Percentiles rank a stretch among this genome's conserved stretches.
Conservation (phyloP, 345 rosid species). For the Carallia pectinifolia region DNA sequence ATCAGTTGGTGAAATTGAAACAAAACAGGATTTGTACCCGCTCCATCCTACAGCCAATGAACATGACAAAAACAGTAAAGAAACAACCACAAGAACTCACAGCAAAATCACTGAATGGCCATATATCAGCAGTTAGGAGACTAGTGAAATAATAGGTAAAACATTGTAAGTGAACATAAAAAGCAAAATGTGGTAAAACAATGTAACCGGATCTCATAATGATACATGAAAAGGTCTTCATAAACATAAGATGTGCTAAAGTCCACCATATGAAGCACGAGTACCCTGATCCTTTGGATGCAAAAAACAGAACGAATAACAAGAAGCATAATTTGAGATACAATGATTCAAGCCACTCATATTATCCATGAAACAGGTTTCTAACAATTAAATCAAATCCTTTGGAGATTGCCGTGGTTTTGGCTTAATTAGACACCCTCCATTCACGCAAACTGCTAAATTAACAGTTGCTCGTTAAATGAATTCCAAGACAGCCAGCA, state of each 20-base stretch:
- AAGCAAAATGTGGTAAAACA: no score
- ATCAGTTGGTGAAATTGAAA: neutral
- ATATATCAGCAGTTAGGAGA: no score
- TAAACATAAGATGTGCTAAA: neutral
- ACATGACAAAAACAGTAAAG: no score
- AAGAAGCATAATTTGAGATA: neutral
- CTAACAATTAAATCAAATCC: conserved; percentile 63
- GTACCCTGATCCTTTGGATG: neutral
- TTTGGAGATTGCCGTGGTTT: conserved; percentile 73
- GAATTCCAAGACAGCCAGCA: neutral
- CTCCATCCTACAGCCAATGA: no score
- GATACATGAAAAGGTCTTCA: no score
- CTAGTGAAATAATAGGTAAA: no score
- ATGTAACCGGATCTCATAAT: no score
- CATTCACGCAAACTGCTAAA: conserved; percentile 78
- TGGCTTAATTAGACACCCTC: conserved; percentile 96
- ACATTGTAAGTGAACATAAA: no score
- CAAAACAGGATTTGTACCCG: no score
- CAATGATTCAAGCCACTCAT: conserved; percentile 37
- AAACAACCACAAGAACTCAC: no score
- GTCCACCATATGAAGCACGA: no score
- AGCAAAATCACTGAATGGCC: no score
- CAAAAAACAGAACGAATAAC: neutral
- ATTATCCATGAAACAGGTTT: conserved; percentile 65
- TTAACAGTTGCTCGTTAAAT: neutral